A percentile compares a stretch with the other conserved stretches of the same genome.
Evolutionary conservation across 208 protist genomes (phyloP).

Genomic region (Leishmania amazonensis): DNA sequence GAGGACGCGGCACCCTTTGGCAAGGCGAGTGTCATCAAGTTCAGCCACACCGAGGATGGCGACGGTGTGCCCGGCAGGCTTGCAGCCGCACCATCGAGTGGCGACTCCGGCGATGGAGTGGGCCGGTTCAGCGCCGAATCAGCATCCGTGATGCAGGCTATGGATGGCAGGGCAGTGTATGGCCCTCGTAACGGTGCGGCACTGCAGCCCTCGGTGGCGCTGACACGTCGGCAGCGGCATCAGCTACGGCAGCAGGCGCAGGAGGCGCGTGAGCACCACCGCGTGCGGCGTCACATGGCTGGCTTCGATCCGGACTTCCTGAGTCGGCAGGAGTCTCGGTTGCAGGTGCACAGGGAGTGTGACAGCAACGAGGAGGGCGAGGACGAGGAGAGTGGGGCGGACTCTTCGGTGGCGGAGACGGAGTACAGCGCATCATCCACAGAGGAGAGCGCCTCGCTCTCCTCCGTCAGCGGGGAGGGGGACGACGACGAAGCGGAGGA

Average conservation of each 20-base stretch:
- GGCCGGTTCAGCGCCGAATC: not conserved
- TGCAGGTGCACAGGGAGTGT: slow-evolving; percentile 6
- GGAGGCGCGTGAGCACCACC: slow-evolving; percentile 20
- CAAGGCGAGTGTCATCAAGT: slow-evolving; percentile 29
- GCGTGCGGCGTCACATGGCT: slow-evolving; percentile 31
- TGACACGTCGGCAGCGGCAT: slow-evolving; percentile 14
- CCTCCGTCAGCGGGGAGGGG: not conserved
- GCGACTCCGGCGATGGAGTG: not conserved
- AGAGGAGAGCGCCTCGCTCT: not conserved
- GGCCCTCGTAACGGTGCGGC: not conserved
- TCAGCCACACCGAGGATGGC: slow-evolving; percentile 4
- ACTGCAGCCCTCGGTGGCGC: not conserved
- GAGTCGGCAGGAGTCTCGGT: slow-evolving; percentile 23
- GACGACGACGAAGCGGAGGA: slow-evolving; percentile 7
- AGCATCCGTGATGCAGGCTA: slow-evolving; percentile 1
- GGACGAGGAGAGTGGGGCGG: not conserved
- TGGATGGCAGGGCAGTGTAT: too few species aligned
- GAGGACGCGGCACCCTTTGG: slow-evolving; percentile 24
- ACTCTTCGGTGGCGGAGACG: slow-evolving; percentile 27
- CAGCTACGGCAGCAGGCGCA: slow-evolving; percentile 8
- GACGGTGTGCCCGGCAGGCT: not conserved
- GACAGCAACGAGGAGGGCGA: slow-evolving; percentile 8
- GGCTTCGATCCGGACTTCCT: slow-evolving; percentile 38
- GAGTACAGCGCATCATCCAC: slow-evolving; percentile 1
- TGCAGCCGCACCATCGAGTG: not conserved